Conservation (phyloP, 352 stramenopile species). For the Phytopythium helicoides region DNA sequence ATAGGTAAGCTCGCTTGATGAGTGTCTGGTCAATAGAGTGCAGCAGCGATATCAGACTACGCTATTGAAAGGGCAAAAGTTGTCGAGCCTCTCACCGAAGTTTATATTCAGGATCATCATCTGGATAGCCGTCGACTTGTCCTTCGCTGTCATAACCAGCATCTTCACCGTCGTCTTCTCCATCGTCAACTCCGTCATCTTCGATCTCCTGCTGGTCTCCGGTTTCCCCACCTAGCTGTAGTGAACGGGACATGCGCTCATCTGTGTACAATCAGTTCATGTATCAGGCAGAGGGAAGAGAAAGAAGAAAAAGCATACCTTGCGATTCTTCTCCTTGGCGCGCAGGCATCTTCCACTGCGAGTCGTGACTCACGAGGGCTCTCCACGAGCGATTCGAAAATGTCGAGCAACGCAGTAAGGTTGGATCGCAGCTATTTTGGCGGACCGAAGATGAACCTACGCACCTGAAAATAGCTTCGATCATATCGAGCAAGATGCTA, state of each 20-base stretch:
- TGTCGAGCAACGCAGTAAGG: background rate
- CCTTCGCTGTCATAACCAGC: conserved; percentile 1
- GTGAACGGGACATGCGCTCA: conserved; percentile 11
- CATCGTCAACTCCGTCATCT: background rate
- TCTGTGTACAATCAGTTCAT: too few species aligned
- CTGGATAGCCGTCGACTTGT: background rate
- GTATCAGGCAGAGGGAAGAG: too few species aligned
- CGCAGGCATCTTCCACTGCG: conserved; percentile 4
- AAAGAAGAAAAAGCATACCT: too few species aligned
- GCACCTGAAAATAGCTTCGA: too few species aligned
- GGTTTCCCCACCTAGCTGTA: background rate
- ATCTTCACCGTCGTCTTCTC: background rate
- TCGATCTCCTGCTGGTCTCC: conserved; percentile 6
- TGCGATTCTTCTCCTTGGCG: conserved; percentile 3
- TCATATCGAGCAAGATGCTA: too few species aligned
- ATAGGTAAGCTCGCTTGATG: conserved; percentile 8
- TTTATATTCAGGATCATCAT: conserved; percentile 24
- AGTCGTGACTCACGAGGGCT: background rate
- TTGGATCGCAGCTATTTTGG: too few species aligned
- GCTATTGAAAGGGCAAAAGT: background rate
- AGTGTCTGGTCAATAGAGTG: background rate
- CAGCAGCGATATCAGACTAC: background rate
- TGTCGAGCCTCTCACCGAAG: background rate
- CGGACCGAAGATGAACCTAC: too few species aligned
- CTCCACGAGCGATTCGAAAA: background rate